A percentile compares a stretch with the other conserved stretches of the same genome.
Evolutionary conservation across 2,329 filamentous ascomycete genomes (phyloP).

Genomic region (Fusarium fracticaudum): DNA sequence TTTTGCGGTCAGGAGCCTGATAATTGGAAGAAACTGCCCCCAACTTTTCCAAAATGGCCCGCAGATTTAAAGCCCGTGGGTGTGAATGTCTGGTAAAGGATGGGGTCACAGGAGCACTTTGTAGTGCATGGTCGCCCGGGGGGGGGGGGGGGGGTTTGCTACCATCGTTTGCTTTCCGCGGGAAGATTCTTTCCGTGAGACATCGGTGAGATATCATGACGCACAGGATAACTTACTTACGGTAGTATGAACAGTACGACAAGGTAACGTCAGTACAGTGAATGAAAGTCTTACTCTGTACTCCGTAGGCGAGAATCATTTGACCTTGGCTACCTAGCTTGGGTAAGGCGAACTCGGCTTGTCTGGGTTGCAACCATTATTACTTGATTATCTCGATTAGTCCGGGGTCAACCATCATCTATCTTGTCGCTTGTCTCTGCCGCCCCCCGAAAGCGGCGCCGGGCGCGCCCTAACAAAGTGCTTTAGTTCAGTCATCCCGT

Average conservation of each 20-base stretch:
- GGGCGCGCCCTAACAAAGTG: neutral
- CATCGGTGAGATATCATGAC: conserved; percentile 18
- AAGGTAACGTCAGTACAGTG: neutral
- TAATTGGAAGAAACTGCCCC: conserved; percentile 8
- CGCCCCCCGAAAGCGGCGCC: conserved; percentile 28
- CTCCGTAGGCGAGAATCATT: neutral
- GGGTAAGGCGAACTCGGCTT: neutral
- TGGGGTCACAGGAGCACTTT: conserved; percentile 26
- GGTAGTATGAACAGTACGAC: neutral
- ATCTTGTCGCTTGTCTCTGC: neutral
- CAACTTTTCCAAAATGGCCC: neutral
- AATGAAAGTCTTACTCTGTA: neutral
- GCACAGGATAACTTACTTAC: neutral
- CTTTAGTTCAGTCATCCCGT: neutral
- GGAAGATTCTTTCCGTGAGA: conserved; percentile 1
- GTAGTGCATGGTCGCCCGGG: neutral
- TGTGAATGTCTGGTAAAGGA: neutral
- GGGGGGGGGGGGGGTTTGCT: neutral
- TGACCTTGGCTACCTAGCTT: neutral
- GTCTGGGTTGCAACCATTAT: conserved; percentile 16
- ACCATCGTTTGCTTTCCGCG: neutral
- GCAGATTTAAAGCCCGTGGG: neutral
- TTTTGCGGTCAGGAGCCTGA: conserved; percentile 13
- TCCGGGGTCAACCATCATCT: neutral
- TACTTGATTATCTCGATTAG: neutral